Conservation (phyloP, 768 basidiomycete genomes). For the Podaxis sp. region DNA sequence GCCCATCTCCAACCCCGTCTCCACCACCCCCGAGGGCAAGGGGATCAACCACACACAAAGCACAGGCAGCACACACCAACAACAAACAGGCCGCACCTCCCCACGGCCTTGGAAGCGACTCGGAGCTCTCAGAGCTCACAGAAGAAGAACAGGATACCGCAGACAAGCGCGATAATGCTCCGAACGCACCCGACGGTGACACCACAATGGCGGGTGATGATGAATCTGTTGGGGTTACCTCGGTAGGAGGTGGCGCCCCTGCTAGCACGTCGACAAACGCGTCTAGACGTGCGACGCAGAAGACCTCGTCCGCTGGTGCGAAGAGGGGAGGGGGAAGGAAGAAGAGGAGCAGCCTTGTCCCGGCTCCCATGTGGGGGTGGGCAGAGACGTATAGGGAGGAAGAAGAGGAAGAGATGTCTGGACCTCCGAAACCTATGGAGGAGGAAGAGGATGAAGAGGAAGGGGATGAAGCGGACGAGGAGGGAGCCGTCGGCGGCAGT, state of each 20-base stretch:
- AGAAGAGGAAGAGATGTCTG: slow-evolving; percentile 61
- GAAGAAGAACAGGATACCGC: slow-evolving; percentile 69
- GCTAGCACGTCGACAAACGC: slow-evolving; percentile 25
- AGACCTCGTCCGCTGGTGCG: slow-evolving; percentile 21
- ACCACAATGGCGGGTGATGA: slow-evolving; percentile 20
- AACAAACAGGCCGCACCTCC: slow-evolving; percentile 19
- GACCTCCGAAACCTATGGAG: slow-evolving; percentile 55
- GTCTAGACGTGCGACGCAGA: slow-evolving; percentile 16
- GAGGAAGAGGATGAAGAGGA: slow-evolving; percentile 52
- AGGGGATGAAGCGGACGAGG: slow-evolving; percentile 18
- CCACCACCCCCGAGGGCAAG: slow-evolving; percentile 32
- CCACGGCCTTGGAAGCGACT: slow-evolving; percentile 53
- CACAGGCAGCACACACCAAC: slow-evolving; percentile 26
- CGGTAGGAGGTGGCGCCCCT: slow-evolving; percentile 1
- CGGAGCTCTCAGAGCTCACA: slow-evolving; percentile 82
- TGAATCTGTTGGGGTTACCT: slow-evolving; percentile 22
- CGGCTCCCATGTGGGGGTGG: slow-evolving; percentile 88
- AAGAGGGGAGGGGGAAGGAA: slow-evolving; percentile 35
- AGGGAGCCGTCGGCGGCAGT: background rate
- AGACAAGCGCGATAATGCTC: slow-evolving; percentile 25
- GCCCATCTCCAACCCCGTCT: slow-evolving; percentile 61
- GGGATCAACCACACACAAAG: slow-evolving; percentile 17
- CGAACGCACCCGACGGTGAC: slow-evolving; percentile 20
- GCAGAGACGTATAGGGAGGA: slow-evolving; percentile 51
- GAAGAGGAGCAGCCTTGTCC: slow-evolving; percentile 69